phyloP scores from a whole-genome alignment of 2,329 filamentous ascomycete species.

The Sarocladium oryzae region DNA sequence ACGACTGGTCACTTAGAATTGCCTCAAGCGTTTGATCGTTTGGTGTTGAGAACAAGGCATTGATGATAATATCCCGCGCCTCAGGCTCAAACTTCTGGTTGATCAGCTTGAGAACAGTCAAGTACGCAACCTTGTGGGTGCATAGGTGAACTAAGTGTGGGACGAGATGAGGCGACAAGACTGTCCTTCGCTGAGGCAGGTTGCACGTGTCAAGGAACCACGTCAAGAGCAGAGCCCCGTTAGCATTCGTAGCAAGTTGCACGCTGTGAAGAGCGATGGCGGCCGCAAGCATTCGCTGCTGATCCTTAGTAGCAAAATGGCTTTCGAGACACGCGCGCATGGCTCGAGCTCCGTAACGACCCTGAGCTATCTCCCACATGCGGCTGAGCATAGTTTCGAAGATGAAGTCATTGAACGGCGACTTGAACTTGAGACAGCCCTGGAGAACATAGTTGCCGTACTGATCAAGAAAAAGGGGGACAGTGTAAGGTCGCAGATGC shows the following conservation, averaged over 20 bases:
- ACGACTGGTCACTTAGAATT: slow-evolving; percentile 85
- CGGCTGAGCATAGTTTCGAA: slow-evolving; percentile 94
- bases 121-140: slow-evolving; percentile 96
- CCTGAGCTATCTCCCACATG: slow-evolving; percentile 91
- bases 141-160: slow-evolving; percentile 91
- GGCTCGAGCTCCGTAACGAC: slow-evolving; percentile 86
- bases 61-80: slow-evolving; percentile 81
- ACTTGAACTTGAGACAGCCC: slow-evolving; percentile 86
- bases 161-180: slow-evolving; percentile 84
- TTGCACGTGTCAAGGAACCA: slow-evolving; percentile 99
- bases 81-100: slow-evolving; percentile 95
- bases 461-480: slow-evolving; percentile 91
- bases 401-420: slow-evolving; percentile 90
- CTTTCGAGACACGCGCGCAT: slow-evolving; percentile 97
- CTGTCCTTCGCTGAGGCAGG: slow-evolving; percentile 83
- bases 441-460: slow-evolving; percentile 98
- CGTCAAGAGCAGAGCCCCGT: slow-evolving; percentile 86
- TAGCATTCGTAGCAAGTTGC: slow-evolving; percentile 91
- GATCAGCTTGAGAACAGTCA: slow-evolving; percentile 96
- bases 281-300: slow-evolving; percentile 90
- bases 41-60: slow-evolving; percentile 85
- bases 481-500: slow-evolving; percentile 75
- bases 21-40: slow-evolving; percentile 83
- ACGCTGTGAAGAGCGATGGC: slow-evolving; percentile 95
- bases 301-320: slow-evolving; percentile 89